Conservation (phyloP, 768 basidiomycete genomes). For the Rhodotorula diobovata region DNA sequence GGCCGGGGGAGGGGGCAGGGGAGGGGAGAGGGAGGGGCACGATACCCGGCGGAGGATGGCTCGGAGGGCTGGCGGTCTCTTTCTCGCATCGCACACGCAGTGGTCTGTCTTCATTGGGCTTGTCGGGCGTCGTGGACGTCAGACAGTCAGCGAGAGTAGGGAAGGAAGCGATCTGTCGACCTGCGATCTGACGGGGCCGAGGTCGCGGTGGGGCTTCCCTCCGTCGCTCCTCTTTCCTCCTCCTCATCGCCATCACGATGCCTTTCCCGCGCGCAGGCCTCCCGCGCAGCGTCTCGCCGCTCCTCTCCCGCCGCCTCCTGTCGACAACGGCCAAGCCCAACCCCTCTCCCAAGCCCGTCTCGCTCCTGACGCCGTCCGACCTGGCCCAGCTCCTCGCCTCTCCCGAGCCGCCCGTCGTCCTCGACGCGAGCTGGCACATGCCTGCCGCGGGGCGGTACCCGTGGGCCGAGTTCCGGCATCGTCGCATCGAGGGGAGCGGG, state of each 20-base stretch:
- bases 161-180: no score
- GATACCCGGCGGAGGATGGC: not conserved
- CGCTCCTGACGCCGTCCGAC: constrained; percentile 48
- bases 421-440: constrained; percentile 91
- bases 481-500: constrained; percentile 9
- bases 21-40: not conserved
- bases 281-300: not conserved
- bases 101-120: no score
- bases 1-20: not conserved
- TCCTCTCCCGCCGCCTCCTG: not conserved
- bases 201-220: no score
- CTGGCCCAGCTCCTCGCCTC: constrained; percentile 45
- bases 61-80: no score
- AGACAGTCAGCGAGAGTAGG: no score
- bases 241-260: not conserved
- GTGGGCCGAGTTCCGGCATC: constrained; percentile 58
- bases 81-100: no score
- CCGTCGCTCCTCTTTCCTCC: no score
- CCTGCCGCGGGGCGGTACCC: constrained; percentile 65
- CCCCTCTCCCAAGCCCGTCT: constrained; percentile 4
- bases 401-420: constrained; percentile 47
- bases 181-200: no score
- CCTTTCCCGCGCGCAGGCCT: not conserved
- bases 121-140: no score
- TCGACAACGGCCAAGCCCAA: no score